phyloP scores from a whole-genome alignment of 1,284 basidiomycete species.

The Cutaneotrichosporon mucoides region DNA sequence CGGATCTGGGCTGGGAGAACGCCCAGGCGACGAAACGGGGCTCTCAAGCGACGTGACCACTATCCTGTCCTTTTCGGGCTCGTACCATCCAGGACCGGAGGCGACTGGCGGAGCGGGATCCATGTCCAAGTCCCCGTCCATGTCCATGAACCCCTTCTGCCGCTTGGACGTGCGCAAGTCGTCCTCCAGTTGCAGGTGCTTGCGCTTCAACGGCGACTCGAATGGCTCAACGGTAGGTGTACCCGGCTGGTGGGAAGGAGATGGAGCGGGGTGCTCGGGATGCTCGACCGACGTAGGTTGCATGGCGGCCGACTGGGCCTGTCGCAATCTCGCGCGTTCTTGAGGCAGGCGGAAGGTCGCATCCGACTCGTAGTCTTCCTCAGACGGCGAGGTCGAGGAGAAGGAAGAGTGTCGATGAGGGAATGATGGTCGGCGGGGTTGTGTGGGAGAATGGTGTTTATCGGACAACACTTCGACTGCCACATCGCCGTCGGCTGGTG shows the following conservation, averaged over 20 bases:
- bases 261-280: neutral
- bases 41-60: slow-evolving; percentile 38
- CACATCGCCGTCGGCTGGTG: slow-evolving; percentile 18
- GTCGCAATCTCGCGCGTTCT: slow-evolving; percentile 10
- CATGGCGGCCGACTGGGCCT: slow-evolving; percentile 12
- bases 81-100: slow-evolving; percentile 31
- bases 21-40: slow-evolving; percentile 19
- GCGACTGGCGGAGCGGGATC: neutral
- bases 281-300: slow-evolving; percentile 30
- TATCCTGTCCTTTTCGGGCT: slow-evolving; percentile 47
- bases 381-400: slow-evolving; percentile 24
- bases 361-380: slow-evolving; percentile 32
- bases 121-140: slow-evolving; percentile 1
- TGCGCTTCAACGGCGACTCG: slow-evolving; percentile 18
- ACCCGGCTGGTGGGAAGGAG: neutral
- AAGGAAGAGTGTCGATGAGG: slow-evolving; percentile 15
- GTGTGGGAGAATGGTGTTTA: slow-evolving; percentile 11
- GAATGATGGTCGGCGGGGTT: neutral
- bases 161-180: slow-evolving; percentile 1
- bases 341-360: slow-evolving; percentile 20
- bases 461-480: slow-evolving; percentile 22
- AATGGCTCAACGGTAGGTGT: slow-evolving; percentile 12
- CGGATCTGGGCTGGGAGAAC: slow-evolving; percentile 19
- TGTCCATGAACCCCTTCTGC: slow-evolving; percentile 3
- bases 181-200: slow-evolving; percentile 5